Evolutionary conservation across 177 flowering plant genomes (phyloP), one percentile per base, ranked within the genome.

Genomic region (Vitis hybrid): DNA sequence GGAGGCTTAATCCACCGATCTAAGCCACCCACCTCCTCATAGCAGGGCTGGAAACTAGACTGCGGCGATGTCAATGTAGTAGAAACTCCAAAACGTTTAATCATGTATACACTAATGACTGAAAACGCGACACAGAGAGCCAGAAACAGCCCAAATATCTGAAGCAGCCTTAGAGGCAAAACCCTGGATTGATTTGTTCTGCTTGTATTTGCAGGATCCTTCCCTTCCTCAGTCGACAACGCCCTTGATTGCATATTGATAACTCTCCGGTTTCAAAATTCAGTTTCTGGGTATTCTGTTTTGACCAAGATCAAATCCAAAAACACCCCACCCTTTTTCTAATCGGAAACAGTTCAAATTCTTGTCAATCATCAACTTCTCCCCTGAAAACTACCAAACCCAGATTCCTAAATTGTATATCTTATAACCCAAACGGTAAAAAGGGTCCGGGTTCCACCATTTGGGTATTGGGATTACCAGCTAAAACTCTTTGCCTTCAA

Each of bases 1-100:
- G 85, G 85, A 55, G 90, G 84, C 60, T 65, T 81, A 56, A 83
- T 80, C 85, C 82, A 86, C 3, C 49, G 34, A 1, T 75, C 75
- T 55, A 86, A 72, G 74, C 66, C 50, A 26, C n/a, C 20, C 2
- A 69, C 60, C 53, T 70, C 78, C 34, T 71, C 82, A 51, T 56
- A 29, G 50, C 84, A 81, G 0, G 80, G 77, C 65, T 29, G 64
- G 26, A 67, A 68, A 20, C 48, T 70, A 39, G 86, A 63, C 54
- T 18, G 67, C 1, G 61, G 61, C 1, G 77, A 29, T 2, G 74
- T 73, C 11, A 76, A 65, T 8, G 70, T 68, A 29, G 53, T 68
- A 4, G 79, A 74, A 77, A 86, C 66, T 70, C 79, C 83, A 65
- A 81, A 81, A 66, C 54, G 73, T 26, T 76, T 69, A 50, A 81